phyloP scores from a whole-genome alignment of 2,329 filamentous ascomycete genomes.

The Aspergillus calidoustus region DNA sequence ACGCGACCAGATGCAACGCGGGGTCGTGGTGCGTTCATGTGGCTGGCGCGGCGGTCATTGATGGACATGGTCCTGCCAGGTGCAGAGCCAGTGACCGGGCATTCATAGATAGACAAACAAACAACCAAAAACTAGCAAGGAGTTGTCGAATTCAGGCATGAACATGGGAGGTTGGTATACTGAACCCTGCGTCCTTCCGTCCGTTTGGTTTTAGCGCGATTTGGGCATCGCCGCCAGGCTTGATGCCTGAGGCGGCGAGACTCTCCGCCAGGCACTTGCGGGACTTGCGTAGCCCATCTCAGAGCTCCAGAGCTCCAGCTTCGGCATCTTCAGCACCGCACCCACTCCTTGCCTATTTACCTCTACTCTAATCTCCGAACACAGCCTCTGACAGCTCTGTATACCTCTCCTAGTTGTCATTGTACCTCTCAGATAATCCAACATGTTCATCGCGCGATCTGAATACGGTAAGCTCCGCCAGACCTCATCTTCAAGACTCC shows the following conservation, averaged over 20 bases:
- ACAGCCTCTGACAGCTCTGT: background rate
- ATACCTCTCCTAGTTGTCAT: slow-evolving; percentile 8
- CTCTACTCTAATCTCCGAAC: background rate
- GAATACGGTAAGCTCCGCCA: slow-evolving; percentile 83
- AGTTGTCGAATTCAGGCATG: background rate
- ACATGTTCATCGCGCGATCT: slow-evolving; percentile 99
- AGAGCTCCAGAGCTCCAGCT: slow-evolving; percentile 36
- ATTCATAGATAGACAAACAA: slow-evolving; percentile 29
- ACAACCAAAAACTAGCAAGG: background rate
- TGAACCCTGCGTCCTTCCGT: slow-evolving; percentile 5
- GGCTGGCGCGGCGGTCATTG: slow-evolving; percentile 46
- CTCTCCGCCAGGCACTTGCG: slow-evolving; percentile 38
- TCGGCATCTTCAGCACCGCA: slow-evolving; percentile 14
- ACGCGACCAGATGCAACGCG: slow-evolving; percentile 48
- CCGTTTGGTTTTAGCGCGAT: slow-evolving; percentile 14
- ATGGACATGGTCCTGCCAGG: slow-evolving; percentile 41
- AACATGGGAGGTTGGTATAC: background rate
- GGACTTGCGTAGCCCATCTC: slow-evolving; percentile 42
- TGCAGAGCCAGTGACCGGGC: slow-evolving; percentile 25
- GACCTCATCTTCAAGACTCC: slow-evolving; percentile 28
- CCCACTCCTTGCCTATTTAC: background rate
- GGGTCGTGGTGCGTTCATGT: slow-evolving; percentile 45
- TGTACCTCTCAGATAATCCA: slow-evolving; percentile 50
- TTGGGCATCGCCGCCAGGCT: slow-evolving; percentile 20
- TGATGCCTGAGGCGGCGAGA: slow-evolving; percentile 25